Evolutionary conservation across 2,329 filamentous ascomycete genomes (phyloP).

Genomic region (Penicillium sp.): DNA sequence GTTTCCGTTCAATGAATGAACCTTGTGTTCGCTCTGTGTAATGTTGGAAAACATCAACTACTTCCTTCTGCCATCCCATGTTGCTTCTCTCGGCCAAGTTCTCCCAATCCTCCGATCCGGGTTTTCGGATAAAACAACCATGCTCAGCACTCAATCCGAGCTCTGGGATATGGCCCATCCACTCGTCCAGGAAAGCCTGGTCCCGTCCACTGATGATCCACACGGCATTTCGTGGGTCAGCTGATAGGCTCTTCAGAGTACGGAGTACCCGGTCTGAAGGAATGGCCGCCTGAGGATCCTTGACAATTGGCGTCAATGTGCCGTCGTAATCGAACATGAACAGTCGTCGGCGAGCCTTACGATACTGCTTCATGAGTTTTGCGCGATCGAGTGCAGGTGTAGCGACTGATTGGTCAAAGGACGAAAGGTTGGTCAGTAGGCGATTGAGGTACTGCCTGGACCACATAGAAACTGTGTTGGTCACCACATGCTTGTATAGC

Average conservation of each 20-base stretch:
- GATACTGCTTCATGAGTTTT: conserved; percentile 70
- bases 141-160: conserved; percentile 96
- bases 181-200: conserved; percentile 83
- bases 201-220: conserved; percentile 98
- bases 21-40: conserved; percentile 86
- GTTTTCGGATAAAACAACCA: conserved; percentile 88
- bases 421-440: conserved; percentile 74
- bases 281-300: conserved; percentile 82
- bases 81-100: conserved; percentile 83
- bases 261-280: conserved; percentile 80
- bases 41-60: conserved; percentile 78
- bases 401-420: conserved; percentile 68
- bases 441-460: conserved; percentile 75
- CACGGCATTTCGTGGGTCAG: conserved; percentile 80
- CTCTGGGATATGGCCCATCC: conserved; percentile 84
- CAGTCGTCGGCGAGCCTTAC: conserved; percentile 70
- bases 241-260: conserved; percentile 73
- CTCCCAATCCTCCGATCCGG: conserved; percentile 74
- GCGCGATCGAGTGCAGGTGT: conserved; percentile 80
- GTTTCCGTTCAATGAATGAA: conserved; percentile 90
- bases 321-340: conserved; percentile 99
- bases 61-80: conserved; percentile 89
- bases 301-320: conserved; percentile 91
- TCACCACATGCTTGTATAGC: conserved; percentile 80
- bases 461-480: conserved; percentile 84